phyloP scores from a whole-genome alignment of 257 asterid genomes.

The Ilex asprella region DNA sequence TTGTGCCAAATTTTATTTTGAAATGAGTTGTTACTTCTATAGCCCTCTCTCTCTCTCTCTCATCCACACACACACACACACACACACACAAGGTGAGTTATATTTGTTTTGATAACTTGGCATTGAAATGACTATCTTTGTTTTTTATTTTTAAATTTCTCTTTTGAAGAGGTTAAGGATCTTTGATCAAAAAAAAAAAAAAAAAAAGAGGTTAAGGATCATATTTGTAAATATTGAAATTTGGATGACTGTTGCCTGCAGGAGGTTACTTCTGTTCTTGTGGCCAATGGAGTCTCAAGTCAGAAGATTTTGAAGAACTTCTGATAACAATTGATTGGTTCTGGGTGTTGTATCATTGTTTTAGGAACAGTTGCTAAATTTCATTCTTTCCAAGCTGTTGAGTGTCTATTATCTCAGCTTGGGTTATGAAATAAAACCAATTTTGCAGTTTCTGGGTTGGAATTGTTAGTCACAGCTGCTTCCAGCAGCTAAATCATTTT shows the following conservation, averaged over 20 bases:
- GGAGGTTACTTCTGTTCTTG: constrained; percentile 83
- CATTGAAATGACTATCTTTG: too few relatives aligned
- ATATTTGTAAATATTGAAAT: too few relatives aligned
- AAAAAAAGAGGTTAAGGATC: too few relatives aligned
- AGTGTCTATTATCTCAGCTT: constrained; percentile 14
- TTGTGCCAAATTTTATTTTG: too few relatives aligned
- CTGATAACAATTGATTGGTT: constrained; percentile 17
- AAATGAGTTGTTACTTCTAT: too few relatives aligned
- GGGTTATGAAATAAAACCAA: constrained; percentile 16
- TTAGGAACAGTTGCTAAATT: background rate
- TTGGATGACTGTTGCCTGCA: constrained; percentile 22
- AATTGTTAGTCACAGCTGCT: background rate
- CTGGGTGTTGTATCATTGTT: constrained; percentile 17
- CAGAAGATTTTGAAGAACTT: constrained; percentile 71
- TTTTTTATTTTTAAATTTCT: too few relatives aligned
- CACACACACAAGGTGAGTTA: too few relatives aligned
- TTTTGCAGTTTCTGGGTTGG: constrained; percentile 1
- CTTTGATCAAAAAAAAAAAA: too few relatives aligned
- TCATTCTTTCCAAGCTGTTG: constrained; percentile 26
- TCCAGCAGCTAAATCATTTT: background rate
- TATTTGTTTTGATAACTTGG: too few relatives aligned
- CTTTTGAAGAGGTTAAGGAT: too few relatives aligned
- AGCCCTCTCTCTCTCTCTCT: too few relatives aligned
- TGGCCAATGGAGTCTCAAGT: constrained; percentile 59
- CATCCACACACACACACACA: too few relatives aligned